Evolutionary conservation across 345 rosid species (phyloP).

Genomic region (Anacardium occidentale): DNA sequence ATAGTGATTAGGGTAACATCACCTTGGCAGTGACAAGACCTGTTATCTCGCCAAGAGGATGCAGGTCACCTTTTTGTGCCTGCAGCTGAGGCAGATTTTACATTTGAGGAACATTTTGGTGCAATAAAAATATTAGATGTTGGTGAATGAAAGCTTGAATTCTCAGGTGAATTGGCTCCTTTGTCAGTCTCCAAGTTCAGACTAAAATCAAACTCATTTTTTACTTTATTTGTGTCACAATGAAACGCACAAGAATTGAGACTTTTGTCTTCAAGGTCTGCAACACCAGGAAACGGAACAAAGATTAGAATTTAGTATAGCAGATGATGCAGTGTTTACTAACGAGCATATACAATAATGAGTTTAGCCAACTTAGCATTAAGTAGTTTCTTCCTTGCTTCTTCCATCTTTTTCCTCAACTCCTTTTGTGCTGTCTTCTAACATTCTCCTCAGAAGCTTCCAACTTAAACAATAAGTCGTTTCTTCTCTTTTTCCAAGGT

Average conservation of each 20-base stretch:
- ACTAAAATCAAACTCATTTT: constrained; percentile 31
- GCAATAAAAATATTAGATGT: constrained; percentile 18
- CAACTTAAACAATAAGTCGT: constrained; percentile 29
- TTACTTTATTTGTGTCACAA: constrained; percentile 33
- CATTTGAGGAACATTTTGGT: constrained; percentile 29
- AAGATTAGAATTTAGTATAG: constrained; percentile 14
- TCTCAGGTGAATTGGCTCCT: constrained; percentile 34
- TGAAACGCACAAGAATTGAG: constrained; percentile 20
- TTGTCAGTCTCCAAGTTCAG: constrained; percentile 36
- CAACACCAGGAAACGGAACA: constrained; percentile 14
- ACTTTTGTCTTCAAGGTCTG: constrained; percentile 35
- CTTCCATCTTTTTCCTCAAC: constrained; percentile 34
- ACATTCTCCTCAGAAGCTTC: constrained; percentile 45
- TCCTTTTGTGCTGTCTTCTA: constrained; percentile 38
- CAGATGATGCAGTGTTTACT: neutral
- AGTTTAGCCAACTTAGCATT: too few species aligned
- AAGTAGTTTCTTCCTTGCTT: too few species aligned
- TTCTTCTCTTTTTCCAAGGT: constrained; percentile 43
- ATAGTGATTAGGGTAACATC: constrained; percentile 84
- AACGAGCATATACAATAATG: neutral
- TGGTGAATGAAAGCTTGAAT: constrained; percentile 36
- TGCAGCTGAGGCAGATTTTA: constrained; percentile 38
- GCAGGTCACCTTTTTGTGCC: constrained; percentile 61
- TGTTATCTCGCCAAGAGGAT: constrained; percentile 74
- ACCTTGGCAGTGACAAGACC: constrained; percentile 50